Evolutionary conservation across 805 yeast species (phyloP), one percentile per base, ranked within the genome.

Genomic region (Saturnispora ahearnii): DNA sequence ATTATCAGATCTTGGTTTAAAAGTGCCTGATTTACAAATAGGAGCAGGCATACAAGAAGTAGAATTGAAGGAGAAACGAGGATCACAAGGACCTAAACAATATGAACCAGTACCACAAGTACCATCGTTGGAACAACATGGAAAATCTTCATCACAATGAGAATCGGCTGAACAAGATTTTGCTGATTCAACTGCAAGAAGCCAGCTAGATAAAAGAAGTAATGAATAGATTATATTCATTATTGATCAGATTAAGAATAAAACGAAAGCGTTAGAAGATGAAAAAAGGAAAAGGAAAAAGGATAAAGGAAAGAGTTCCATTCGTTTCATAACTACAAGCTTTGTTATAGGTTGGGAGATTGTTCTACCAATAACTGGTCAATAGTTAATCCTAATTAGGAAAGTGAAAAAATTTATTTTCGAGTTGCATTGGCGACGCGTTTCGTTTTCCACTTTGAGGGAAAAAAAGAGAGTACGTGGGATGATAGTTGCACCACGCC

Each of bases 31-130:
- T 59, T 72, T 64, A 74, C 95, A 87, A 6, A 80, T 71, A 11
- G 97, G 96, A 77, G 79, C 77, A 5, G 97, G 89, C 81, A 87
- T 78, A 69, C 97, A 90, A 0, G 96, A 79, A 11, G 77, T 68
- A 48, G 77, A 60, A 55, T 74, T 74, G 69, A 66, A 80, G 4
- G 95, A 86, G 61, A 59, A 81, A 53, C 80, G 70, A 36, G 93
- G 84, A 67, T 89, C 87, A 71, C 97, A 90, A 32, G 95, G 91
- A 53, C 91, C 93, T 47, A 89, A 72, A 72, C 97, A 90, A 67
- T 73, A 74, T 3, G 64, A 48, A 4, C 67, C 68, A 1, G 63
- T 59, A 31, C 68, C 68, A 57, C 68, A 65, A 31, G 67, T 71
- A 45, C 96, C 96, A 57, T 80, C 82, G n/a, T 54, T 47, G 11